Base-by-base conservation (phyloP, 139 green algal species). In the Gonium pectorale region DNA sequence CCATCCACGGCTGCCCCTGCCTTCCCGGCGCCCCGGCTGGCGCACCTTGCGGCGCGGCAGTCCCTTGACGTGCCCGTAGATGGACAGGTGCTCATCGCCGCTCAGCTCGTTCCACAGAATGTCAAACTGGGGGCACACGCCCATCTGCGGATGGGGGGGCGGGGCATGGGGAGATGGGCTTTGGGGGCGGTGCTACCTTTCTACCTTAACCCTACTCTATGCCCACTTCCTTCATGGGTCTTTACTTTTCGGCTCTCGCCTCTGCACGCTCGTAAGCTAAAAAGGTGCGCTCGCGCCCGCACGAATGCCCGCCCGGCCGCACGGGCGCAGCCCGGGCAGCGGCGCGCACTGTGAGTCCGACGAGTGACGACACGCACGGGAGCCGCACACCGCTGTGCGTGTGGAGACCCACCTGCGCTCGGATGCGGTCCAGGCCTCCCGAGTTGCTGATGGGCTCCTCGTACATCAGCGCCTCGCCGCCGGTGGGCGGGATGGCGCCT, bases 71-170 rank as follows among this genome's bases (percentile, higher is more conserved):
- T 90, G 67, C 7, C 92, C 95, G 84, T 97, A 99, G 37, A 99
- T 92, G 35, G 87, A 43, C 29, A 99, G 87, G 92, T 99, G 97
- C 90, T 99, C 97, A 0, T 64, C 51, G 9, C 96, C 97, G 2
- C 92, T 97, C 11, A 99, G 93, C 75, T 94, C 91, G 52, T 87
- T 85, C 97, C 97, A 99, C 52, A 98, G 94, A 51, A 99, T 93
- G 82, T 99, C 97, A 86, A 99, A 99, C 90, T 99, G 97, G 5
- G 95, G 96, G 86, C 97, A 99, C 38, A 99, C 92, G 17, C 92
- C 94, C 95, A 98, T 98, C 52, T 94, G 68, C 52, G 46, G 33
- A 24, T 37, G 38, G 38, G 37, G 59, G 37, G 8, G 5, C 21
- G 96, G 87, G 99, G 95, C 0, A 44, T 31, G 21, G 86, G 64